Evolutionary conservation across 2,329 filamentous ascomycete species (phyloP).

Genomic region (Neopestalotiopsis clavispora): DNA sequence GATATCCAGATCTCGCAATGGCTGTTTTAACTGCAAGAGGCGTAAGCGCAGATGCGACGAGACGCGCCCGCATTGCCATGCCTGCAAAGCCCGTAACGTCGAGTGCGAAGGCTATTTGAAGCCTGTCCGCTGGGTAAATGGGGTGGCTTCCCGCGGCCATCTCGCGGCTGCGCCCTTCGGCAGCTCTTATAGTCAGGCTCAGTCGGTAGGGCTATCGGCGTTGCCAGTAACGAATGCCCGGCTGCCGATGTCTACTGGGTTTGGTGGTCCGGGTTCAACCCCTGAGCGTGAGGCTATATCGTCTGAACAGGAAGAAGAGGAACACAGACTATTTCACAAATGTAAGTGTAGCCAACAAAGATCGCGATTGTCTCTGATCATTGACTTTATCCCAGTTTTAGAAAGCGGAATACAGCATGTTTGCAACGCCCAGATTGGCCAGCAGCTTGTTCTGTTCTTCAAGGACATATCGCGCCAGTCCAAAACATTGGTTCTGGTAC

Average conservation of each 20-base stretch:
- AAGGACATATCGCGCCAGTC: background rate
- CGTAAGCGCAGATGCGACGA: constrained; percentile 39
- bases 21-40: constrained; percentile 26
- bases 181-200: background rate
- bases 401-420: background rate
- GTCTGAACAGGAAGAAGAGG: background rate
- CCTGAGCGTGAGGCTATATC: background rate
- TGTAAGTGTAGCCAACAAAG: background rate
- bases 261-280: background rate
- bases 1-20: constrained; percentile 30
- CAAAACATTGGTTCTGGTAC: background rate
- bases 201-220: background rate
- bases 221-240: background rate
- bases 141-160: constrained; percentile 23
- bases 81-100: constrained; percentile 17
- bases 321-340: background rate
- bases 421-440: background rate
- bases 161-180: constrained; percentile 22
- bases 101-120: constrained; percentile 23
- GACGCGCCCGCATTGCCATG: constrained; percentile 30
- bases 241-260: background rate
- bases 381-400: background rate
- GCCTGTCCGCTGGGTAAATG: constrained; percentile 24
- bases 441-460: background rate
- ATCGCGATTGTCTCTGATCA: background rate